Percentiles rank a stretch among this genome's conserved stretches.
These are phyloP conservation scores for Boechera retrofracta DNA, from an alignment of 345 rosid species.

Conservation along the genomic window DNA sequence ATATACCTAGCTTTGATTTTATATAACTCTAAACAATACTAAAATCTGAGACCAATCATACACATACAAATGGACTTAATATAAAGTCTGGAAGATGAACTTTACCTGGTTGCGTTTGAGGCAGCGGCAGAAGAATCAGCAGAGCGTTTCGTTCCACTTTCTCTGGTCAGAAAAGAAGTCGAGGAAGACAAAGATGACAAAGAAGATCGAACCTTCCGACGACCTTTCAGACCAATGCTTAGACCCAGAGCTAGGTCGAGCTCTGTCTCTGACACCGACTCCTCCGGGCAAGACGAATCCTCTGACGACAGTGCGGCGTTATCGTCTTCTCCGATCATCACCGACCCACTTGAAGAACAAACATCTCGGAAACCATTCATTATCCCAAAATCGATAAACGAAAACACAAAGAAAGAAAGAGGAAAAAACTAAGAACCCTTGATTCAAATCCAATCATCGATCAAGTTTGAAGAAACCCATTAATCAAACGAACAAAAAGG, in stretches of 20 bases:
- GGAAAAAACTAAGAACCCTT: conserved; percentile 2
- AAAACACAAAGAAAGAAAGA: neutral
- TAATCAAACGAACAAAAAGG: conserved; percentile 14
- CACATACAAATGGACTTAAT: neutral
- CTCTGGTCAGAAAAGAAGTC: conserved; percentile 58
- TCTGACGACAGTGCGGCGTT: conserved; percentile 60
- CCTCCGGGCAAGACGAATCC: conserved; percentile 76
- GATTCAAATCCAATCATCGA: conserved; percentile 19
- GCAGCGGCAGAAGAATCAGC: conserved; percentile 62
- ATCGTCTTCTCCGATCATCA: conserved; percentile 45
- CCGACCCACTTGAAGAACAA: conserved; percentile 36
- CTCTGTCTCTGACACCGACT: conserved; percentile 59
- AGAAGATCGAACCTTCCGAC: conserved; percentile 36
- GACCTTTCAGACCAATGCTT: conserved; percentile 35
- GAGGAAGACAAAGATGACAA: conserved; percentile 54
- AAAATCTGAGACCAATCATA: neutral
- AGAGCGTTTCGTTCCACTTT: conserved; percentile 66
- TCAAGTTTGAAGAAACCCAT: neutral
- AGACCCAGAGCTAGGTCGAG: conserved; percentile 65
- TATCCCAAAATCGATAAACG: conserved; percentile 9
- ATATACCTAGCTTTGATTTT: neutral
- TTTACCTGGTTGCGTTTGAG: conserved; percentile 51
- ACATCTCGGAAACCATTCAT: conserved; percentile 34
- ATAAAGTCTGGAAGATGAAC: conserved; percentile 10
- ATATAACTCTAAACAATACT: neutral